Evolutionary conservation across 202 grass and related monocot species (phyloP), one percentile per base, ranked within the genome.

Genomic region (Miscanthus sacchariflorus): DNA sequence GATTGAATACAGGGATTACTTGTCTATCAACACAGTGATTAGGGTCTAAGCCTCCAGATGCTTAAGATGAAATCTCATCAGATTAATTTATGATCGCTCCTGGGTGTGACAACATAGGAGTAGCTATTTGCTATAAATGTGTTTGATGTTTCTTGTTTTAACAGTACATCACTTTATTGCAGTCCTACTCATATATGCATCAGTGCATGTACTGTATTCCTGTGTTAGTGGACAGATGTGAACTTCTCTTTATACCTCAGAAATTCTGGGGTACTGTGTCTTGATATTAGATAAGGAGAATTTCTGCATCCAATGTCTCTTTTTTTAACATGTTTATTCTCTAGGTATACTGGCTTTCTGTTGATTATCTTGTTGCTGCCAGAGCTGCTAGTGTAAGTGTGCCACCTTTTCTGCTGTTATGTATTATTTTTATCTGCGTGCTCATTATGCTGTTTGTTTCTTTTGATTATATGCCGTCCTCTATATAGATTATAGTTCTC

Each of bases 341-440:
- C 65, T 76, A 98, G 96, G 96, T 98, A 78, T 98, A 98, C 82
- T 98, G 96, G 96, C 93, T 91, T 70, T 91, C 81, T 42, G 81
- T 91, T 91, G 85, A 91, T 85, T 91, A 91, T 85, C 89, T 91
- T 91, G 76, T 91, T 68, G 40, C 91, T 78, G 92, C 93, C 78
- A 90, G 88, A 90, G 93, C 93, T 79, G 93, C 96, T 85, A 84
- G 89, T 83, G 96, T 93, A 93, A 91, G 87, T 88, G 18, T 86
- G 50, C 44, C 46, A 65, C 23, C 56, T 76, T 88, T 82, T 63
- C 54, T 42, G 33, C 12, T 81, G 68, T 76, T 78, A 71, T 56
- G 44, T 49, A 24, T 40, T 64, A 13, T 91, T 90, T 68, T 80
- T 54, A 82, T 40, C 65, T 44, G 18, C 9, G 15, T 85, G 19